phyloP scores from a whole-genome alignment of 371 early-diverging fungal species.

The Mortierella sp. region DNA sequence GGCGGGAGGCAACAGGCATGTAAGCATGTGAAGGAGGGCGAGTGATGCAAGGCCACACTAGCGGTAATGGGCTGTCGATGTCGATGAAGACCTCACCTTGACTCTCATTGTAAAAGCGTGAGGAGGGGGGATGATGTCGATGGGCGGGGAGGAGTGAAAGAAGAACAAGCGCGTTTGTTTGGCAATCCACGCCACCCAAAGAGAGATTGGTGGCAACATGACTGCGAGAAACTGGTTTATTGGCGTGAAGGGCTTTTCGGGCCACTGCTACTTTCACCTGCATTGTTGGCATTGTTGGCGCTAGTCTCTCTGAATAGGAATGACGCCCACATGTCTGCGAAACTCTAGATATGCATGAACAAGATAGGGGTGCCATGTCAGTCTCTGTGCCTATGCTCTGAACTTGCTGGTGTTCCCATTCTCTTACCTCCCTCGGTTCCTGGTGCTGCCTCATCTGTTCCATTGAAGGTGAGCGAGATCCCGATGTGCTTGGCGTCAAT shows the following conservation, averaged over 20 bases:
- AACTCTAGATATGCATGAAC: conserved; percentile 22
- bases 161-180: too few relatives aligned
- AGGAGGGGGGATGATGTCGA: conserved; percentile 4
- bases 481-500: conserved; percentile 49
- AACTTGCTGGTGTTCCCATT: too few relatives aligned
- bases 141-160: neutral
- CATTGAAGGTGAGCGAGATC: conserved; percentile 53
- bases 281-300: conserved; percentile 1
- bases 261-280: neutral
- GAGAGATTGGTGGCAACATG: conserved; percentile 1
- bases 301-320: conserved; percentile 50
- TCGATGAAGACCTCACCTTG: conserved; percentile 18
- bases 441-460: conserved; percentile 54
- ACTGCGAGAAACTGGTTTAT: neutral
- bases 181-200: neutral
- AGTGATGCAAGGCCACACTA: too few relatives aligned
- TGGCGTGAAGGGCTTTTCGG: conserved; percentile 14
- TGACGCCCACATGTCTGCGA: conserved; percentile 53
- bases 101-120: conserved; percentile 40
- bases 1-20: too few relatives aligned
- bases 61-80: too few relatives aligned
- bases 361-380: too few relatives aligned
- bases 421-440: conserved; percentile 44
- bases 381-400: too few relatives aligned
- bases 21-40: too few relatives aligned